Conservation (phyloP, 164 flowering plant genomes). For the Brasenia schreberi region DNA sequence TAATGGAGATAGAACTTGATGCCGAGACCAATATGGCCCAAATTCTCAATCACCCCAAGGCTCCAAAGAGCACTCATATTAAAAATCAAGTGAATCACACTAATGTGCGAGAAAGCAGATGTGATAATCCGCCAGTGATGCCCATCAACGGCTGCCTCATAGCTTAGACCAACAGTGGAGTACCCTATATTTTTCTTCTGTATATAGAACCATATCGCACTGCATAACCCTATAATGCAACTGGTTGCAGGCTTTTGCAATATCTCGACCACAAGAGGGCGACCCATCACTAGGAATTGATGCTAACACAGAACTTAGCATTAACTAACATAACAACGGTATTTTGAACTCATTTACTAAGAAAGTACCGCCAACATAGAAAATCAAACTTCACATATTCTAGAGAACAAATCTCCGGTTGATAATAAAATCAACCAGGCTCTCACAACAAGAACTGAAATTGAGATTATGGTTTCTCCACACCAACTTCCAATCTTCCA, state of each 20-base stretch:
- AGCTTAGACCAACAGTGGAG: conserved; percentile 82
- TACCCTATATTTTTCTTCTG: conserved; percentile 90
- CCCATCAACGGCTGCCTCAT: conserved; percentile 75
- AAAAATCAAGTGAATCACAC: conserved; percentile 82
- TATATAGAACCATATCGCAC: conserved; percentile 77
- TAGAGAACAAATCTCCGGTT: too few relatives aligned
- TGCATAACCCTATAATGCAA: conserved; percentile 64
- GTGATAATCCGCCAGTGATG: conserved; percentile 96
- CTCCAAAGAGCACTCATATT: conserved; percentile 99
- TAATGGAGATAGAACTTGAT: conserved; percentile 72
- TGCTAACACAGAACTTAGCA: too few relatives aligned
- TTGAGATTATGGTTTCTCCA: too few relatives aligned
- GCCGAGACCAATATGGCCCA: conserved; percentile 67
- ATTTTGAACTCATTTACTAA: too few relatives aligned
- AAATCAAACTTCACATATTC: too few relatives aligned
- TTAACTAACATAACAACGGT: too few relatives aligned
- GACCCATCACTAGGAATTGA: conserved; percentile 44
- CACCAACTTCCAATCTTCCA: too few relatives aligned
- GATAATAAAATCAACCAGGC: too few relatives aligned
- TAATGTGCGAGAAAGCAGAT: conserved; percentile 84
- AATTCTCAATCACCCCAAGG: conserved; percentile 75
- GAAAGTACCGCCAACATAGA: too few relatives aligned
- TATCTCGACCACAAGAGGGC: conserved; percentile 70
- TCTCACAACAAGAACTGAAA: too few relatives aligned
- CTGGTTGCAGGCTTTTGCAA: conserved; percentile 90